Conservation (phyloP, 2,329 filamentous ascomycete species). For the Elsinoe fawcettii region DNA sequence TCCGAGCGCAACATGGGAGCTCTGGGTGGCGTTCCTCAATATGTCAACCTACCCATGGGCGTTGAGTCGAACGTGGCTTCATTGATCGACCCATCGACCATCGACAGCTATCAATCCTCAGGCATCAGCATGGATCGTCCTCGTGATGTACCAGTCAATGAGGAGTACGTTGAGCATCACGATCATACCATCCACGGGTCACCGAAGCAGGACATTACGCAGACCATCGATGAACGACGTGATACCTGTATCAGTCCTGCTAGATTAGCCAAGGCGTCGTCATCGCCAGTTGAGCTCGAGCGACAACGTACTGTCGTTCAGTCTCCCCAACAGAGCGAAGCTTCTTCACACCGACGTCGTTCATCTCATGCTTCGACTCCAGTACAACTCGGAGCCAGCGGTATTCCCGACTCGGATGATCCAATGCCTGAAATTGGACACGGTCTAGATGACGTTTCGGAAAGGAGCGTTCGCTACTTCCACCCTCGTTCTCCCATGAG, state of each 20-base stretch:
- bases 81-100: constrained; percentile 71
- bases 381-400: constrained; percentile 59
- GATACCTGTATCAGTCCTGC: not conserved
- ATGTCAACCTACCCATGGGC: constrained; percentile 62
- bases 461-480: constrained; percentile 54
- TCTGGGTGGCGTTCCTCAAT: constrained; percentile 65
- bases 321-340: constrained; percentile 47
- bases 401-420: constrained; percentile 59
- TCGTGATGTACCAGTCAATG: not conserved
- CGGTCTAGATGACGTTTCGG: constrained; percentile 48
- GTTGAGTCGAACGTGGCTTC: constrained; percentile 90
- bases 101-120: constrained; percentile 41
- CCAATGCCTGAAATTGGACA: constrained; percentile 74
- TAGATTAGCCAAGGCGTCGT: not conserved
- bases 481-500: constrained; percentile 48
- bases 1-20: constrained; percentile 64
- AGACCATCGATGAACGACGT: not conserved
- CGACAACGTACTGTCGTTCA: constrained; percentile 18
- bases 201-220: not conserved
- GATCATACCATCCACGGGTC: not conserved
- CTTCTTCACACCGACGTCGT: constrained; percentile 19
- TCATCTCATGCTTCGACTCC: constrained; percentile 31
- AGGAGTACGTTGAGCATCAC: not conserved
- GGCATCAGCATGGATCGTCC: constrained; percentile 20
- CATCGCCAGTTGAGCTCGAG: not conserved